phyloP scores from a whole-genome alignment of 148 eudicot genomes.

The Spergularia bocconei region DNA sequence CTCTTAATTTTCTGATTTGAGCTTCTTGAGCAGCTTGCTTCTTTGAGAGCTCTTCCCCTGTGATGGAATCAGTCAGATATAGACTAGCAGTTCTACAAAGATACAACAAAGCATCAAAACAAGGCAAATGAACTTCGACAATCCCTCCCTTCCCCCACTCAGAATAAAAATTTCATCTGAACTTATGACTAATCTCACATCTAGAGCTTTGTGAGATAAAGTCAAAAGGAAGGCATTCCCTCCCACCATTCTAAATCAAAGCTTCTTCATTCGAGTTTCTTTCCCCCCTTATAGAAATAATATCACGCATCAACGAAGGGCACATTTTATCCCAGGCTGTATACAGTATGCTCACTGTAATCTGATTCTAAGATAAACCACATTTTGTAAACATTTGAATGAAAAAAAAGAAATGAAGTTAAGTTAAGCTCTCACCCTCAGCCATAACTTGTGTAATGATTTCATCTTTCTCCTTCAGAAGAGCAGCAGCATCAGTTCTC shows the following conservation, averaged over 20 bases:
- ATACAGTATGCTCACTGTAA: not conserved
- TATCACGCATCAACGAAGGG: not conserved
- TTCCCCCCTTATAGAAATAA: not conserved
- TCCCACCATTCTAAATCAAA: conserved; percentile 2
- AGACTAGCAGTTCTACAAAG: not conserved
- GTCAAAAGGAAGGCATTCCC: not conserved
- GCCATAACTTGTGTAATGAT: conserved; percentile 99
- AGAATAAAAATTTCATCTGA: not conserved
- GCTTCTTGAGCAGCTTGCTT: conserved; percentile 99
- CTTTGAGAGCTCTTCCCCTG: conserved; percentile 97
- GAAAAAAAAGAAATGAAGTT: not conserved
- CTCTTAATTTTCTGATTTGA: conserved; percentile 87
- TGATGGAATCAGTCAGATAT: conserved; percentile 8
- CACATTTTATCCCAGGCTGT: not conserved
- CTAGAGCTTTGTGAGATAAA: not conserved
- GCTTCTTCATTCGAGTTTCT: conserved; percentile 4
- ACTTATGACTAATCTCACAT: not conserved
- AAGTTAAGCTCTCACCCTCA: conserved; percentile 64
- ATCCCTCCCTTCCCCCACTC: not conserved
- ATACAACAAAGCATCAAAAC: not conserved
- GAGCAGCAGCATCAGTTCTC: conserved; percentile 96
- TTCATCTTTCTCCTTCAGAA: conserved; percentile 97
- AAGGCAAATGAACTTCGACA: not conserved
- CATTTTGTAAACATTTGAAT: not conserved
- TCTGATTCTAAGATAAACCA: conserved; percentile 12